Base-by-base conservation (phyloP, 331 rosid genomes). In the Saraca asoca region DNA sequence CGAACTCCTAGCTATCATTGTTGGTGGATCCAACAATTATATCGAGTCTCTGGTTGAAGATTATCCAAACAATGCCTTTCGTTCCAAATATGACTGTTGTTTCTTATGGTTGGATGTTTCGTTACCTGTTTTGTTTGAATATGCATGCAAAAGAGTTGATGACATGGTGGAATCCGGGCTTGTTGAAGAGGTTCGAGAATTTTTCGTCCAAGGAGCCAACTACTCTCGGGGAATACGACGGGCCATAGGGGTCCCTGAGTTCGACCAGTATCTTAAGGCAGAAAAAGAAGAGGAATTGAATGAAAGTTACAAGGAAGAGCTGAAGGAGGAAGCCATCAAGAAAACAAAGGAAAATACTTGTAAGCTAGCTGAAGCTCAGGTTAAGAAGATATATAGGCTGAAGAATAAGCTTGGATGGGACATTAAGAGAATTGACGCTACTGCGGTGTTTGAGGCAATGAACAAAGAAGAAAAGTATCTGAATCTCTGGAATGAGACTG, bases 61-160 rank as follows among this genome's bases (percentile, higher is more conserved):
- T 24, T 24, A 24, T 16, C 68, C 61, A 0, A 51, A 14, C 1
- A 31, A 39, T 44, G 20, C 12, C 10, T 72, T 72, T 56, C 13
- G 14, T 6, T 38, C 77, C 17, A 72, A 55, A 57, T 72, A 72
- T 20, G 77, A 72, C 7, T 72, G 71, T 2, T 35, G 77, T 37
- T 72, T 72, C 51, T 35, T 72, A 12, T 64, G 71, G 71, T 19
- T 55, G 0, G 44, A 72, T 11, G 77, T 64, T 13, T 45, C 59
- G 34, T 7, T 72, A 20, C 37, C 51, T 18, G 48, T 64, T 9
- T 19, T 72, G 5, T 72, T 64, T 19, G 12, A 44, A 6, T 72
- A 72, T 11, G 7, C 55, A 0, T 57, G 11, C 51, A 44, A 44
- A 35, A 64, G 77, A 12, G 58, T 72, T 7, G 77, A 72, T 55